phyloP scores from a whole-genome alignment of 2,329 filamentous ascomycete genomes.

The Colletotrichum tabaci region DNA sequence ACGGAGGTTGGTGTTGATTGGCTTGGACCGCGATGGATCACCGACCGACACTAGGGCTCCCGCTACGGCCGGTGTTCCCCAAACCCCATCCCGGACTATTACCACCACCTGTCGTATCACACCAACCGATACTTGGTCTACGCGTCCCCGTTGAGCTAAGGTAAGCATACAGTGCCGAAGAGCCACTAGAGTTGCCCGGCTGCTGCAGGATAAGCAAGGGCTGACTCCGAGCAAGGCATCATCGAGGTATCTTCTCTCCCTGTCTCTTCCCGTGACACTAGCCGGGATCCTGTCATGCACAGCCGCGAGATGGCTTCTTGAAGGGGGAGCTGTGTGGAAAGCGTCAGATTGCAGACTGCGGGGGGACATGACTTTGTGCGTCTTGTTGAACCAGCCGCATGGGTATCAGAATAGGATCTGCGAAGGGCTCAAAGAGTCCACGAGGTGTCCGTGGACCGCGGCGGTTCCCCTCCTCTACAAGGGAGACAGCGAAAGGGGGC shows the following conservation, averaged over 20 bases:
- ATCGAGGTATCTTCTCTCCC: not conserved
- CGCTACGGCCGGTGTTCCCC: constrained; percentile 40
- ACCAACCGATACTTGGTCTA: constrained; percentile 4
- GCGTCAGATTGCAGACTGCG: not conserved
- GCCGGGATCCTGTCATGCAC: constrained; percentile 21
- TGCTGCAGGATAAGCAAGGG: constrained; percentile 17
- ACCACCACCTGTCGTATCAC: constrained; percentile 11
- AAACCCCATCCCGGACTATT: constrained; percentile 36
- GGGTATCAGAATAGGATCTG: constrained; percentile 27
- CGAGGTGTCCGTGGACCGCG: constrained; percentile 30
- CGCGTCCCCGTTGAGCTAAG: constrained; percentile 12
- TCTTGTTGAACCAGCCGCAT: constrained; percentile 16
- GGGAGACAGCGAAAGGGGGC: not conserved
- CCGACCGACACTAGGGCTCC: constrained; percentile 31
- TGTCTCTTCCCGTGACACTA: constrained; percentile 18
- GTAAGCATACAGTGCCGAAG: constrained; percentile 25
- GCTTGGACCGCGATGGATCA: constrained; percentile 22
- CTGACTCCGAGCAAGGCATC: constrained; percentile 13
- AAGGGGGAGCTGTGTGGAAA: not conserved
- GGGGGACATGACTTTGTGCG: constrained; percentile 7
- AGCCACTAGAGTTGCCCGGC: constrained; percentile 18
- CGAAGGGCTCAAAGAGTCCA: constrained; percentile 27
- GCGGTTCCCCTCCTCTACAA: not conserved
- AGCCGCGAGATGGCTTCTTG: constrained; percentile 22
- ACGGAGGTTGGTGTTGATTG: constrained; percentile 25